Evolutionary conservation across 352 stramenopile genomes (phyloP).

Genomic region (Phytophthora citricola): DNA sequence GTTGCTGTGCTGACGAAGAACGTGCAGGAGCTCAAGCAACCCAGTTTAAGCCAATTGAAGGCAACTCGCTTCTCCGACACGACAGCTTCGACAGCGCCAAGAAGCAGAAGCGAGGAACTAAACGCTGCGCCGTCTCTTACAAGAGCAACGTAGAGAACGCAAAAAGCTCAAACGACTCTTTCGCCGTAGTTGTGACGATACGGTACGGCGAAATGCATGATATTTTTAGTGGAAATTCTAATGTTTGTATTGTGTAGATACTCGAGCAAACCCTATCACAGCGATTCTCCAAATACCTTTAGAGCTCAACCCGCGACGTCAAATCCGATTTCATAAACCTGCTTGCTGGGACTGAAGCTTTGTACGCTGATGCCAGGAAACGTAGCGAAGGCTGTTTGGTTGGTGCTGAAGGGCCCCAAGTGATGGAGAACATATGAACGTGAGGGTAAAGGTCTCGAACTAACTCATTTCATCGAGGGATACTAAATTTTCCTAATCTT

Average conservation of each 20-base stretch:
- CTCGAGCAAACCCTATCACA: background rate
- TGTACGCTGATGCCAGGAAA: background rate
- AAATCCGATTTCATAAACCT: background rate
- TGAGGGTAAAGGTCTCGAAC: background rate
- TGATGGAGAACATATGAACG: background rate
- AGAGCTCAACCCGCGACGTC: background rate
- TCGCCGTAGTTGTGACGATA: background rate
- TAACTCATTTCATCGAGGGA: too few species aligned
- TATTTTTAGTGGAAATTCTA: background rate
- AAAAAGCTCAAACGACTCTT: background rate
- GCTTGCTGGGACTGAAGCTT: background rate
- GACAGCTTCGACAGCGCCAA: background rate
- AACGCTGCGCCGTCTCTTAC: background rate
- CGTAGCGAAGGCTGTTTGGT: background rate
- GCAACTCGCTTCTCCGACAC: too few species aligned
- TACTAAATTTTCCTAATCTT: too few species aligned
- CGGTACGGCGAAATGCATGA: background rate
- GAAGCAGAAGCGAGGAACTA: background rate
- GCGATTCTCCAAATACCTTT: background rate
- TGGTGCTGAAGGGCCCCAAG: background rate
- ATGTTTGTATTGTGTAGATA: background rate
- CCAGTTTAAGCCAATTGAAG: background rate
- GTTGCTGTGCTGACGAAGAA: background rate
- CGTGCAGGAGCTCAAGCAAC: background rate
- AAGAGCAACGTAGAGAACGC: background rate